Evolutionary conservation across 345 rosid species (phyloP).

Genomic region (Pugionium dolabratum): DNA sequence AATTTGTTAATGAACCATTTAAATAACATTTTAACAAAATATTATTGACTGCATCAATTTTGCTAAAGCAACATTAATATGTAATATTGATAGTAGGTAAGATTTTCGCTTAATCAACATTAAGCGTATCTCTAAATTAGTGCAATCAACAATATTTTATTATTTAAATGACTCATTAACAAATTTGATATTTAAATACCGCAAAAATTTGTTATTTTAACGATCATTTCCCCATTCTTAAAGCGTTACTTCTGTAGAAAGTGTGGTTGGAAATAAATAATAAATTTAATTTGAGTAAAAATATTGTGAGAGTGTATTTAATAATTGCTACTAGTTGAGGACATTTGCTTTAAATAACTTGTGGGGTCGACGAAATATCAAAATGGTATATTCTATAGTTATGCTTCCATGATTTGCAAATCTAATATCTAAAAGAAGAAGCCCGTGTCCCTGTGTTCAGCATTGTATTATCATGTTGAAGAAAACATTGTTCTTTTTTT

Average conservation of each 20-base stretch:
- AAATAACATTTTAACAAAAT: too few species aligned
- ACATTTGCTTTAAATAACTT: conserved; percentile 23
- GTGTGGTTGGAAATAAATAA: conserved; percentile 34
- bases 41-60: too few species aligned
- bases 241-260: conserved; percentile 13
- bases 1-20: too few species aligned
- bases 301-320: conserved; percentile 14
- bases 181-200: too few species aligned
- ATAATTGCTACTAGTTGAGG: conserved; percentile 34
- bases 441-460: conserved; percentile 14
- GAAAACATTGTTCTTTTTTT: neutral
- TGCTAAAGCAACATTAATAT: too few species aligned
- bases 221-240: neutral
- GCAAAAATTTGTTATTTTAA: too few species aligned
- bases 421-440: conserved; percentile 10
- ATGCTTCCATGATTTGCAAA: conserved; percentile 15
- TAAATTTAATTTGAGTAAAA: neutral
- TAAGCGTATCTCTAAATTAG: too few species aligned
- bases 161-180: too few species aligned
- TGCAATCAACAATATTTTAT: too few species aligned
- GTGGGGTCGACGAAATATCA: conserved; percentile 20
- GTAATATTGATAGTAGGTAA: too few species aligned
- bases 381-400: conserved; percentile 31
- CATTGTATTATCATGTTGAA: neutral
- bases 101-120: too few species aligned